These are phyloP conservation scores for Talaromyces sp. DNA, from an alignment of 2,329 filamentous ascomycete genomes.

Conservation along the genomic window DNA sequence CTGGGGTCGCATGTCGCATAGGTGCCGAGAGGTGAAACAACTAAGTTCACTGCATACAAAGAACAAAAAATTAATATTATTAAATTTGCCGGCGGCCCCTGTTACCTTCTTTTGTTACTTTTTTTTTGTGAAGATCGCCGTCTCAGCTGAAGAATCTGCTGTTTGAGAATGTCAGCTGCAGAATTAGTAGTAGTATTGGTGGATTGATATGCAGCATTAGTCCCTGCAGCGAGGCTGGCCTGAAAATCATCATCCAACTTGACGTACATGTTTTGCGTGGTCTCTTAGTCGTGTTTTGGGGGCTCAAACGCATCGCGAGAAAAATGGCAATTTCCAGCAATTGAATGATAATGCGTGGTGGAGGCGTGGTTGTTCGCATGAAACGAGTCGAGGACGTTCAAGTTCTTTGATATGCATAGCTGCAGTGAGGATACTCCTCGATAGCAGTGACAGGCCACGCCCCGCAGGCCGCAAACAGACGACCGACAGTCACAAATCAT, in stretches of 20 bases:
- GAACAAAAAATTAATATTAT: neutral
- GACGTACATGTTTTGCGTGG: neutral
- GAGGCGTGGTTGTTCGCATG: no score
- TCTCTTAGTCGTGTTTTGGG: neutral
- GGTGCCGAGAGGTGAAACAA: no score
- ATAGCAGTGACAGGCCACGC: neutral
- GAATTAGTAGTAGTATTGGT: neutral
- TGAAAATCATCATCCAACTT: neutral
- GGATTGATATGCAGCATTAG: neutral
- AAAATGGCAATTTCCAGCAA: neutral
- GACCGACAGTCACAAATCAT: no score
- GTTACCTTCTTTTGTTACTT: neutral
- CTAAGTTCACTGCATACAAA: neutral
- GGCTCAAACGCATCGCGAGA: neutral
- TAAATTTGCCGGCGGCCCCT: neutral
- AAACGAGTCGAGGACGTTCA: neutral
- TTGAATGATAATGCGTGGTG: neutral
- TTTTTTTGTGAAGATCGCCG: neutral
- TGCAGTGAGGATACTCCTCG: no score
- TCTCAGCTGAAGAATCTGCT: neutral
- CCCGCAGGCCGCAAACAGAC: neutral
- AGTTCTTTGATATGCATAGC: neutral
- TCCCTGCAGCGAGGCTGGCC: neutral
- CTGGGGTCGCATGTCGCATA: neutral
- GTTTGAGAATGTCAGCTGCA: neutral